Evolutionary conservation across 805 yeast species (phyloP).

Genomic region (Myxozyma monticola): DNA sequence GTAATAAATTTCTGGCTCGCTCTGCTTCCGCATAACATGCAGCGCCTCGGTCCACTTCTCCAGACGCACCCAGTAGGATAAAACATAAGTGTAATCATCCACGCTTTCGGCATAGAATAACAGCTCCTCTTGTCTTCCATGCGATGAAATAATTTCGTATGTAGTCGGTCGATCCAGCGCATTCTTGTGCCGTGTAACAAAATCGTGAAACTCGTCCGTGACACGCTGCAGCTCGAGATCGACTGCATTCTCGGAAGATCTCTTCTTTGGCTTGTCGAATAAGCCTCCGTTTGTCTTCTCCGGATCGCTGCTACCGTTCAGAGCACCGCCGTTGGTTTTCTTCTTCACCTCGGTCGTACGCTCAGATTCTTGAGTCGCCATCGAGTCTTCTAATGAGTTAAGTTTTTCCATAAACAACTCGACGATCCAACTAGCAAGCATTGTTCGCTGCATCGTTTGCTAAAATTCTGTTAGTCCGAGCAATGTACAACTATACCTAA

Average conservation of each 20-base stretch:
- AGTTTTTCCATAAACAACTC: constrained; percentile 55
- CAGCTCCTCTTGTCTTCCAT: constrained; percentile 64
- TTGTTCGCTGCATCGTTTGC: constrained; percentile 48
- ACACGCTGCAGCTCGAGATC: constrained; percentile 34
- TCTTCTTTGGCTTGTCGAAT: constrained; percentile 42
- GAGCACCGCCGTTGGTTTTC: constrained; percentile 2
- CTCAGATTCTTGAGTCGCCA: constrained; percentile 31
- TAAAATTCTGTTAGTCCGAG: not conserved
- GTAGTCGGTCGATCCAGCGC: constrained; percentile 65
- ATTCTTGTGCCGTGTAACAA: constrained; percentile 51
- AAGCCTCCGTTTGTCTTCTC: constrained; percentile 15
- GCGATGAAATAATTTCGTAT: constrained; percentile 67
- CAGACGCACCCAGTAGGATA: constrained; percentile 65
- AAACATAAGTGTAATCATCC: constrained; percentile 66
- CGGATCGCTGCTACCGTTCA: constrained; percentile 15
- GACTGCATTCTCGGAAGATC: constrained; percentile 34
- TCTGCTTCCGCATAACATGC: constrained; percentile 53
- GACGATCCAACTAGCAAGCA: constrained; percentile 66
- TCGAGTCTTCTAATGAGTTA: constrained; percentile 45
- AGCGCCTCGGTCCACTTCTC: constrained; percentile 76
- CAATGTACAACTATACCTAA: not conserved
- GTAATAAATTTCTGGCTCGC: constrained; percentile 55
- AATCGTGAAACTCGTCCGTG: constrained; percentile 45
- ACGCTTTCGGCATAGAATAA: constrained; percentile 66
- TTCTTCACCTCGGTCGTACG: constrained; percentile 15